phyloP scores from a whole-genome alignment of 768 basidiomycete species.

The Rhodotorula sphaerocarpa region DNA sequence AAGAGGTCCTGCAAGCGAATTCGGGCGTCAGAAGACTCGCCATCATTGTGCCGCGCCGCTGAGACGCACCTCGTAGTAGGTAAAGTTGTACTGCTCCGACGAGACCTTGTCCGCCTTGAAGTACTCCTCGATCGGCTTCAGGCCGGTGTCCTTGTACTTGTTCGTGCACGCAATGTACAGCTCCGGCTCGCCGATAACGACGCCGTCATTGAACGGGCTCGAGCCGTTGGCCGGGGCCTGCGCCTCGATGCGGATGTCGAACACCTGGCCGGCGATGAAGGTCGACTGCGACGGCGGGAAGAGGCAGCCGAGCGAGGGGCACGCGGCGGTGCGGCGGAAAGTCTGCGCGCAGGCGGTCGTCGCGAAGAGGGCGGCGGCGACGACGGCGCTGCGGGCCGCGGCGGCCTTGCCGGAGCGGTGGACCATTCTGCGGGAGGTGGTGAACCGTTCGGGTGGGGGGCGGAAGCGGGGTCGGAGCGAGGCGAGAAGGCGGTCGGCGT shows the following conservation, averaged over 20 bases:
- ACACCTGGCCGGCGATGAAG: conserved; percentile 32
- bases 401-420: background rate
- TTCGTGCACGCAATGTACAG: conserved; percentile 39
- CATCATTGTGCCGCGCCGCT: background rate
- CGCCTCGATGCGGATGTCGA: conserved; percentile 43
- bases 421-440: background rate
- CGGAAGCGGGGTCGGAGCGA: no score
- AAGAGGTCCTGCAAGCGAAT: conserved; percentile 41
- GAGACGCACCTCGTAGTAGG: background rate
- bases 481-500: background rate
- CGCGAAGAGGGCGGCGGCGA: background rate
- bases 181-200: conserved; percentile 39
- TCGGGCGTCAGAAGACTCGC: no score
- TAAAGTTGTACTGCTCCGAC: conserved; percentile 22
- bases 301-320: conserved; percentile 34
- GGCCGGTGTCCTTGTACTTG: conserved; percentile 31
- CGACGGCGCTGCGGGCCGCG: background rate
- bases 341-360: conserved; percentile 20
- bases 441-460: no score
- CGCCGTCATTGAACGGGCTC: conserved; percentile 44
- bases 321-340: conserved; percentile 24
- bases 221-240: conserved; percentile 46
- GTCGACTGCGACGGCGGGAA: conserved; percentile 35
- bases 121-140: conserved; percentile 38
- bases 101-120: conserved; percentile 38